phyloP scores from a whole-genome alignment of 1,284 basidiomycete species.

The Leccinum subspadiceum region DNA sequence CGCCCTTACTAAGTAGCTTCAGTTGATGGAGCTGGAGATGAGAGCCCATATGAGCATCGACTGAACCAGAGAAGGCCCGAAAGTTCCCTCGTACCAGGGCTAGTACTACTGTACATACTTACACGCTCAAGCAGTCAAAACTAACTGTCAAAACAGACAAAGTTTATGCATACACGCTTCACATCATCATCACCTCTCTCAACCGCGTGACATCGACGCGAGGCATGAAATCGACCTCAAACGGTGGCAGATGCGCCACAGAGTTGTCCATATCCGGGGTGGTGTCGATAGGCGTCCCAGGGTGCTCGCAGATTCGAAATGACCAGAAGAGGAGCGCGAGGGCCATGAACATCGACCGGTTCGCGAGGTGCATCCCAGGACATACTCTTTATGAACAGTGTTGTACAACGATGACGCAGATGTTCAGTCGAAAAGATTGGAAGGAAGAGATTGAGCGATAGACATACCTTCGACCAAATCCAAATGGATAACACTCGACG shows the following conservation, averaged over 20 bases:
- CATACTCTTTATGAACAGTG: slow-evolving; percentile 16
- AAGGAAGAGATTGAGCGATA: background rate
- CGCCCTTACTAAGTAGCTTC: background rate
- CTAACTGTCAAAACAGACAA: background rate
- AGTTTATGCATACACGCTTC: background rate
- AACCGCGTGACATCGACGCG: slow-evolving; percentile 27
- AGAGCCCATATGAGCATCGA: background rate
- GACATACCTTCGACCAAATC: slow-evolving; percentile 46
- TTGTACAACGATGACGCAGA: slow-evolving; percentile 5
- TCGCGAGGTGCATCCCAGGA: slow-evolving; percentile 25
- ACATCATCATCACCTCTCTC: slow-evolving; percentile 27
- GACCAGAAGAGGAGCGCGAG: slow-evolving; percentile 26
- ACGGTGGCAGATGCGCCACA: slow-evolving; percentile 8
- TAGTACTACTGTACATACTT: background rate
- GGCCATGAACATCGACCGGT: slow-evolving; percentile 22
- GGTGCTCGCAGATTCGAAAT: slow-evolving; percentile 18
- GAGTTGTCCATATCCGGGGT: slow-evolving; percentile 11
- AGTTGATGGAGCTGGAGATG: background rate
- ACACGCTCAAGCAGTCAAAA: background rate
- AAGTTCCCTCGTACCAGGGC: background rate
- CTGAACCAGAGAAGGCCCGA: background rate
- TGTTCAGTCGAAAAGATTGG: background rate
- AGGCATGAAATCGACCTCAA: slow-evolving; percentile 19
- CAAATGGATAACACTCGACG: slow-evolving; percentile 51
- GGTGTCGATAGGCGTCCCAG: slow-evolving; percentile 13